A percentile compares a stretch with the other conserved stretches of the same genome.
These are phyloP conservation scores for Aspergillus ostianus DNA, from an alignment of 495 filamentous ascomycete genomes.

Conservation along the genomic window DNA sequence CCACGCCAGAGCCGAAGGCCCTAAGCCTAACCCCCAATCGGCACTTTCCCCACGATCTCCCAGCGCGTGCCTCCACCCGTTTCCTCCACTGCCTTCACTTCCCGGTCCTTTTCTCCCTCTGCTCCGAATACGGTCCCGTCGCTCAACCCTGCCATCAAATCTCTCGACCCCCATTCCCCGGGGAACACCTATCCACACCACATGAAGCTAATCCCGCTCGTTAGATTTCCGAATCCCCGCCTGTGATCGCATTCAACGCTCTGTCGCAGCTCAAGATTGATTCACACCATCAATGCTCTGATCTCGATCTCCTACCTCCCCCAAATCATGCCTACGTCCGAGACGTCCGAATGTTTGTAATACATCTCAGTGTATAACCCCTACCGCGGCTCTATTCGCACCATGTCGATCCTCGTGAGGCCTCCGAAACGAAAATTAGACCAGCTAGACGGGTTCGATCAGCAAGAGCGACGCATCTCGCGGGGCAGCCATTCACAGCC, in stretches of 20 bases:
- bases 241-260: not conserved
- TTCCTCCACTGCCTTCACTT: not conserved
- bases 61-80: constrained; percentile 5
- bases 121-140: not conserved
- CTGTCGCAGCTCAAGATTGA: not conserved
- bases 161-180: constrained; percentile 4
- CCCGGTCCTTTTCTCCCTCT: not conserved
- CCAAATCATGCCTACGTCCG: not conserved
- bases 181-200: not conserved
- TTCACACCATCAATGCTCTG: not conserved
- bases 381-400: constrained; percentile 6
- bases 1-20: not conserved
- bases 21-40: constrained; percentile 1
- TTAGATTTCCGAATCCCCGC: not conserved
- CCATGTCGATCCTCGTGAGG: constrained; percentile 40
- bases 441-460: constrained; percentile 27
- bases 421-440: constrained; percentile 39
- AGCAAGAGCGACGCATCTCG: constrained; percentile 11
- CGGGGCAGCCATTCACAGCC: constrained; percentile 6
- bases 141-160: not conserved
- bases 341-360: not conserved
- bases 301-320: not conserved
- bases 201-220: not conserved
- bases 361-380: not conserved
- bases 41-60: not conserved